These are phyloP conservation scores for Pseudogymnoascus sp. DNA, from an alignment of 2,329 filamentous ascomycete genomes.

Conservation along the genomic window DNA sequence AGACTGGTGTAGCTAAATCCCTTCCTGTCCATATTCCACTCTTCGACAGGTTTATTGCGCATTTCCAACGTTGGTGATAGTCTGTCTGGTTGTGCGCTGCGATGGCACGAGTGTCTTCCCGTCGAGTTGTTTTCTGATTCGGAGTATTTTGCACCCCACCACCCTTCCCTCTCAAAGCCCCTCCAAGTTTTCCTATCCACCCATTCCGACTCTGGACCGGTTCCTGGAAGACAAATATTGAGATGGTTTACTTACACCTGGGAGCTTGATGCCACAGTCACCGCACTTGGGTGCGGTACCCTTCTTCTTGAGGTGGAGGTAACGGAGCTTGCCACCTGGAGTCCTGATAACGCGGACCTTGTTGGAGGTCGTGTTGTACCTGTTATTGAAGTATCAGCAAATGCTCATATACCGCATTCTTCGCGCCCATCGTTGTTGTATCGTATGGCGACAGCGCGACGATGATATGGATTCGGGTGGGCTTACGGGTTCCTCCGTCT, in stretches of 20 bases:
- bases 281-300: slow-evolving; percentile 97
- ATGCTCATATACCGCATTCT: slow-evolving; percentile 5
- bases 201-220: not conserved
- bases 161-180: not conserved
- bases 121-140: not conserved
- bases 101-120: not conserved
- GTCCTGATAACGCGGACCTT: slow-evolving; percentile 94
- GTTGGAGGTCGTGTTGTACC: slow-evolving; percentile 98
- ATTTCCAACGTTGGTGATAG: not conserved
- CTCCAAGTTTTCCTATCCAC: not conserved
- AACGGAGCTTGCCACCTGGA: slow-evolving; percentile 87
- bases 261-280: slow-evolving; percentile 96
- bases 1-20: not conserved
- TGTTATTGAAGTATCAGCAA: slow-evolving; percentile 30
- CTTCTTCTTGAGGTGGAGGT: slow-evolving; percentile 99
- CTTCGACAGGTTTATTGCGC: not conserved
- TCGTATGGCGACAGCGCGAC: not conserved
- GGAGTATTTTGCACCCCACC: slow-evolving; percentile 3
- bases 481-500: slow-evolving; percentile 73
- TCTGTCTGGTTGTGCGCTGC: not conserved
- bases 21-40: not conserved
- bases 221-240: slow-evolving; percentile 1
- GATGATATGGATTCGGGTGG: slow-evolving; percentile 26
- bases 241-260: slow-evolving; percentile 69
- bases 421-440: not conserved